Evolutionary conservation across 371 early-diverging fungal species (phyloP), one percentile per base, ranked within the genome.

Genomic region (Mortierella sp.): DNA sequence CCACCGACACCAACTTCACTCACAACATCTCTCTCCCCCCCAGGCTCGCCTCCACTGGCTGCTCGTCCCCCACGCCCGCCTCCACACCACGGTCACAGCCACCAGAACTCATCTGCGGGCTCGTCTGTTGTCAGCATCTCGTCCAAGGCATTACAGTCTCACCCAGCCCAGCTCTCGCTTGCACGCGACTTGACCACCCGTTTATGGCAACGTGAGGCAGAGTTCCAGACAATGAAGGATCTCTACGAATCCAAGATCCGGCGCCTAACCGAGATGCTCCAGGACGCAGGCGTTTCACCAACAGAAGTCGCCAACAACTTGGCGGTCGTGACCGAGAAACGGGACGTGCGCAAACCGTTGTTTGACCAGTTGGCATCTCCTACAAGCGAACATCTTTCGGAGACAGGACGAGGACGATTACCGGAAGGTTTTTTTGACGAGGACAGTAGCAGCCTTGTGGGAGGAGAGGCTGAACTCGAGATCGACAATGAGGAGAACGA

Each of bases 131-230:
- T 37, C 26, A n/a, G 46, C 16, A 66, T 66, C 16, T 69, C 70
- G 23, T 66, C 70, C 1, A 64, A 65, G 29, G 59, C 75, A 14
- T 37, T 69, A 18, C 48, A 64, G 11, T 21, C 70, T 19, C 75
- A 66, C 18, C 66, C 65, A 1, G 44, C 66, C 1, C 77, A 66
- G 25, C 53, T 71, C 15, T 70, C 70, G 7, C 57, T 79, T 14
- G 73, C 80, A 25, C 65, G 80, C 43, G 80, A 79, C 55, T 43
- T 79, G 58, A 79, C 73, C 21, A 79, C 80, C 15, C 73, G 80
- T 18, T 60, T 79, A 25, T 79, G 80, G 80, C 80, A 79, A 25
- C 80, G 80, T 30, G 80, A 79, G 56, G 80, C 80, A 1, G 80
- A 79, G 44, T 64, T 79, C 2, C 80, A 79, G 46, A 69, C 67